Base-by-base conservation (phyloP, 2,329 filamentous ascomycete species). In the Dactylonectria estremocensis region DNA sequence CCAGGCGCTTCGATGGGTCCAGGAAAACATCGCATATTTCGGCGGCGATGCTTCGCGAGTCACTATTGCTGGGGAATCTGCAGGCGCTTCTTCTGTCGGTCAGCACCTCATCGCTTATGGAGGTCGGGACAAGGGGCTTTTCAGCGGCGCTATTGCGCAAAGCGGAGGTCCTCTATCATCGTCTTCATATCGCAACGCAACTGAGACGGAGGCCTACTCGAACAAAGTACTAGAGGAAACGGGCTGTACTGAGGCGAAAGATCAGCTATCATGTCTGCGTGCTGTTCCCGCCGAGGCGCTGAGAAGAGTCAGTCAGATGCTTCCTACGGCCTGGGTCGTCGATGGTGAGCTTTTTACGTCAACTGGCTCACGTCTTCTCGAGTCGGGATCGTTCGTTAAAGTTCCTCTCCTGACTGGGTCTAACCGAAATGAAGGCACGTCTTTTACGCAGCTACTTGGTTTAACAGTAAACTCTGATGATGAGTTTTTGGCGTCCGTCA, bases 61-160 rank as follows among this genome's bases (percentile, higher is more conserved):
- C 33, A 71, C 61, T 11, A 63, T 37, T 69, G 11, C 69, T 65
- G 64, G 67, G 55, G 83, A 87, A 72, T 84, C 81, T 10, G 84
- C 85, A 1, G 84, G 85, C 11, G 85, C 77, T 33, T 82, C 80
- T 57, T 83, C 80, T 5, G 82, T 86, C 3, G 80, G 82, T 5
- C 75, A 76, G 5, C 85, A 87, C 54, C 77, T 86, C 1, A 76
- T 83, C n/a, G 84, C 85, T 6, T 87, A 86, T 64, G 82, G 10
- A 68, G 76, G 75, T 3, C 77, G 84, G 31, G 81, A 87, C 65
- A 84, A 87, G 63, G 77, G 79, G 0, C 80, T 89, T 2, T 89
- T 88, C 73, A 78, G 83, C 9, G 82, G 74, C 9, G 86, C 80
- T 2, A 87, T 87, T 28, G 80, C 81, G 37, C 74, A 89, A 68